These are phyloP conservation scores for Breynia disticha DNA, from an alignment of 441 rosid genomes.

Conservation along the genomic window DNA sequence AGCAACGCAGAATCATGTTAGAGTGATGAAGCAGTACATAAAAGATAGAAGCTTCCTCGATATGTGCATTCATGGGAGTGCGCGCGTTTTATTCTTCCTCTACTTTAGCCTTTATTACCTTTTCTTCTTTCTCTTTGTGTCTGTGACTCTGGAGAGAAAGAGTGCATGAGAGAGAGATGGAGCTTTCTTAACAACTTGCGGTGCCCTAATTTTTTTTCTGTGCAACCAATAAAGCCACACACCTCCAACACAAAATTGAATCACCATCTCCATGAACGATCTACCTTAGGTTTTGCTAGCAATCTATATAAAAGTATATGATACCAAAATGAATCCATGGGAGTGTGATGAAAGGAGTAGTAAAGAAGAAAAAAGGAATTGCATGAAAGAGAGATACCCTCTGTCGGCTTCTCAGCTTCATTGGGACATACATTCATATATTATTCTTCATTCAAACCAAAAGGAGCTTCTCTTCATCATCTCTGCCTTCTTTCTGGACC, in stretches of 20 bases:
- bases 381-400: slow-evolving; percentile 39
- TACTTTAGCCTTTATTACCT: slow-evolving; percentile 42
- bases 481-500: too few species aligned
- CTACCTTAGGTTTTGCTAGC: neutral
- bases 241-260: slow-evolving; percentile 15
- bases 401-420: slow-evolving; percentile 33
- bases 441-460: too few species aligned
- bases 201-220: slow-evolving; percentile 31
- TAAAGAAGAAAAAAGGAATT: slow-evolving; percentile 18
- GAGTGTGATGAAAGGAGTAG: slow-evolving; percentile 5
- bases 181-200: slow-evolving; percentile 55
- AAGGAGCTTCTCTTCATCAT: too few species aligned
- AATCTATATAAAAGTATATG: too few species aligned
- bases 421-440: slow-evolving; percentile 19
- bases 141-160: too few species aligned
- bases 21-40: slow-evolving; percentile 2
- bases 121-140: slow-evolving; percentile 22
- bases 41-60: slow-evolving; percentile 81
- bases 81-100: slow-evolving; percentile 44
- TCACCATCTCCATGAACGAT: slow-evolving; percentile 11
- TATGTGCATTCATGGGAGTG: slow-evolving; percentile 44
- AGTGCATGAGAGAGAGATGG: slow-evolving; percentile 14
- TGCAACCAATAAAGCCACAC: slow-evolving; percentile 40
- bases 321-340: too few species aligned
- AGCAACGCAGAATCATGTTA: too few species aligned